Evolutionary conservation across 129 eudicot species (phyloP), one percentile per base, ranked within the genome.

Genomic region (Oenanthe sinensis): DNA sequence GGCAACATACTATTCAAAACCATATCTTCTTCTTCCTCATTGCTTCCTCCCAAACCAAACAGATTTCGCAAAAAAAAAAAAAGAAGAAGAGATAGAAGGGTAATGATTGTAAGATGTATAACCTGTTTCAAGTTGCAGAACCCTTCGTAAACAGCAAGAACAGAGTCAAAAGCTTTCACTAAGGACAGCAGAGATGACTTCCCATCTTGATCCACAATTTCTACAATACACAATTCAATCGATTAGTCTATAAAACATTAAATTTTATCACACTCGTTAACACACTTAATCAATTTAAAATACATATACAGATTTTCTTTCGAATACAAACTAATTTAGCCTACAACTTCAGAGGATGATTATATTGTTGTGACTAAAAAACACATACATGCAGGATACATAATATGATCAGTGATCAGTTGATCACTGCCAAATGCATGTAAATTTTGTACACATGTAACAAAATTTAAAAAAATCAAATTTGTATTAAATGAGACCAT

Each of bases 71-170:
- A 8, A 54, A 58, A 42, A 43, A 1, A 5, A 15, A 19, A 40
- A 17, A 2, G 9, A 20, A 17, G 3, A 44, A 17, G 2, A 71
- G n/a, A 0, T 36, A 4, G 2, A 39, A 33, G 43, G 22, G 19
- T 19, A 36, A 5, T 39, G 8, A 3, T 37, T 39, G 16, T 6
- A 39, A 42, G 43, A 20, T 72, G 33, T 5, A 4, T 0, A 67
- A 95, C 99, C 96, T 95, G 96, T 73, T 89, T 95, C 71, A 95
- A 88, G 81, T 95, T 95, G 85, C 99, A 95, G 82, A 95, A 95
- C 42, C 99, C 99, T 87, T 95, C 99, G 76, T 95, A 95, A 43
- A 92, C 99, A 54, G 91, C 96, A 58, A 92, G 91, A 85, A 95
- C 86, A 45, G 99, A 90, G 58, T 95, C 99, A 78, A 95, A 95